These are phyloP conservation scores for Osmozyma mogii DNA, from an alignment of 805 yeast species.

Conservation along the genomic window DNA sequence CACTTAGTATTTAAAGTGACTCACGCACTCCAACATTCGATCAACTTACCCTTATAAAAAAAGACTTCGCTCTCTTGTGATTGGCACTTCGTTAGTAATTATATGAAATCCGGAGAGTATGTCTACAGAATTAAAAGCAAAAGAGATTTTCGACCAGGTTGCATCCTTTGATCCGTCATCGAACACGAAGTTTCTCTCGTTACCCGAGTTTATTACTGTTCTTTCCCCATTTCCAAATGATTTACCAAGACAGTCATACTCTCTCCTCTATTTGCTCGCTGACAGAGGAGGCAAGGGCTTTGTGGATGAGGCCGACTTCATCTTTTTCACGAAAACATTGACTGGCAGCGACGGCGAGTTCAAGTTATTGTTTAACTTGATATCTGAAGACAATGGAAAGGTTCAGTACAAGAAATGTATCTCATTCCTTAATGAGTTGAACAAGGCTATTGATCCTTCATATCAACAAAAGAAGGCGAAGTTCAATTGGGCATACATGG, in stretches of 20 bases:
- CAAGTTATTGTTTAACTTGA: conserved; percentile 46
- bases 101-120: conserved; percentile 3
- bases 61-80: conserved; percentile 1
- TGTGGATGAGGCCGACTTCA: conserved; percentile 64
- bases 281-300: conserved; percentile 68
- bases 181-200: conserved; percentile 19
- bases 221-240: conserved; percentile 36
- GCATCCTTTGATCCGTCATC: conserved; percentile 18
- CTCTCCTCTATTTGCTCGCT: conserved; percentile 69
- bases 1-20: no score
- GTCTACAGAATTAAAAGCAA: conserved; percentile 13
- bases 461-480: conserved; percentile 35
- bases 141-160: conserved; percentile 33
- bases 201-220: conserved; percentile 29
- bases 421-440: conserved; percentile 25
- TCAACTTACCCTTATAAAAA: neutral
- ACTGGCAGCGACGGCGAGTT: conserved; percentile 32
- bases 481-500: conserved; percentile 37
- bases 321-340: conserved; percentile 54
- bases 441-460: conserved; percentile 32
- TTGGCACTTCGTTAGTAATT: neutral
- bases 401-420: conserved; percentile 30
- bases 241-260: conserved; percentile 28
- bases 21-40: neutral
- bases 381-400: conserved; percentile 19